phyloP scores from a whole-genome alignment of 2,329 filamentous ascomycete species.

The Camillea tinctor region DNA sequence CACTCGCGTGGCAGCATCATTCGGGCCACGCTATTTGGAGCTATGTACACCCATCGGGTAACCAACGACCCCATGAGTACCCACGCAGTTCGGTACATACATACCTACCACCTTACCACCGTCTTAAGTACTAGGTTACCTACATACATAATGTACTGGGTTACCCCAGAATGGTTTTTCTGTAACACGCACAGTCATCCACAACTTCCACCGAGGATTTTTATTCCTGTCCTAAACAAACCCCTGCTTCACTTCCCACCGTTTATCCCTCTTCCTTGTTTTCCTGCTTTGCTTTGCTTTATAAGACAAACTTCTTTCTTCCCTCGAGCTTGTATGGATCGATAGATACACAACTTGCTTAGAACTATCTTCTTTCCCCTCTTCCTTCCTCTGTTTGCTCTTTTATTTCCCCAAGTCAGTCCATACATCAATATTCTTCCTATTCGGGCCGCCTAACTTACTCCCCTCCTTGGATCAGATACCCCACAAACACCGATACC shows the following conservation, averaged over 20 bases:
- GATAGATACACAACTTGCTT: no score
- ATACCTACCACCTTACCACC: not conserved
- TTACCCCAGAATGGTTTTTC: not conserved
- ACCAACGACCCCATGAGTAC: not conserved
- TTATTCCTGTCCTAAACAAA: not conserved
- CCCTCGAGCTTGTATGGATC: no score
- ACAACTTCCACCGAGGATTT: not conserved
- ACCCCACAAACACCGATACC: constrained; percentile 7
- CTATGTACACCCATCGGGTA: not conserved
- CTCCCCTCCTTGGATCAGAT: constrained; percentile 1
- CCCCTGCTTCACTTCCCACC: not conserved
- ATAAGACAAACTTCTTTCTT: not conserved
- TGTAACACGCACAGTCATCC: not conserved
- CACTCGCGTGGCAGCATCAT: not conserved
- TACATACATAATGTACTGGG: no score
- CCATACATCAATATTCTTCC: no score
- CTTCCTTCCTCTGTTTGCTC: no score
- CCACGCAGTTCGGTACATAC: not conserved
- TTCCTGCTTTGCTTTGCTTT: not conserved
- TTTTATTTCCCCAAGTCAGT: not conserved
- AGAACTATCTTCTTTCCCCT: no score
- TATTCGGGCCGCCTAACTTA: not conserved
- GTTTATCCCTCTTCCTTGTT: not conserved
- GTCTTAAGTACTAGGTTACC: no score
- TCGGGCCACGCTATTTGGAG: not conserved